A percentile compares a stretch with the other conserved stretches of the same genome.
Conservation (phyloP, 2,329 filamentous ascomycete species). For the Colletotrichum orchidophilum region DNA sequence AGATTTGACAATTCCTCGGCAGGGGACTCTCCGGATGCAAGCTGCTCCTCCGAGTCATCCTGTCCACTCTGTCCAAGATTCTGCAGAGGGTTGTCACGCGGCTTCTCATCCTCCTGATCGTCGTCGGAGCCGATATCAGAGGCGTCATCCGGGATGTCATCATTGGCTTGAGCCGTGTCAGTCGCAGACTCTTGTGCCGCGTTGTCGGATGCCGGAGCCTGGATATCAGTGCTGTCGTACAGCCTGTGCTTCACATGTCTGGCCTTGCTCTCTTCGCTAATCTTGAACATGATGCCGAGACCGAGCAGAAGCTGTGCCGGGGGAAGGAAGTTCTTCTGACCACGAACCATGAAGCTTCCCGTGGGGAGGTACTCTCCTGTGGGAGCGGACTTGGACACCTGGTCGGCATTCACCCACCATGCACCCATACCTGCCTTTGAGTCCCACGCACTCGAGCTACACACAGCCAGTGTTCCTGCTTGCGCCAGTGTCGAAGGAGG, state of each 20-base stretch:
- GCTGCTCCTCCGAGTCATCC: slow-evolving; percentile 41
- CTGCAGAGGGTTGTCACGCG: slow-evolving; percentile 51
- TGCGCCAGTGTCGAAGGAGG: slow-evolving; percentile 92
- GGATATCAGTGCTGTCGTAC: slow-evolving; percentile 28
- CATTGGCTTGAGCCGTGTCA: slow-evolving; percentile 39
- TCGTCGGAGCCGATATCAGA: slow-evolving; percentile 48
- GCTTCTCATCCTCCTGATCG: slow-evolving; percentile 40
- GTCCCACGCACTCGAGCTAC: slow-evolving; percentile 91
- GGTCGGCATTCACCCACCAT: slow-evolving; percentile 92
- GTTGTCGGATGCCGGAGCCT: slow-evolving; percentile 36
- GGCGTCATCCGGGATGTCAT: slow-evolving; percentile 43
- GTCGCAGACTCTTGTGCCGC: slow-evolving; percentile 17
- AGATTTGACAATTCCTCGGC: slow-evolving; percentile 27
- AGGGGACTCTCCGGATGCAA: slow-evolving; percentile 34
- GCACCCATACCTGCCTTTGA: slow-evolving; percentile 95
- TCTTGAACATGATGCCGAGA: slow-evolving; percentile 86
- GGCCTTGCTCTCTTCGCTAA: slow-evolving; percentile 86
- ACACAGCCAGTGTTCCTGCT: slow-evolving; percentile 85
- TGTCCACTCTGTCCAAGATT: slow-evolving; percentile 37
- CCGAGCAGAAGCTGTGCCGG: slow-evolving; percentile 89
- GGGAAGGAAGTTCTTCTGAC: slow-evolving; percentile 90
- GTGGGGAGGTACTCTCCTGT: slow-evolving; percentile 82
- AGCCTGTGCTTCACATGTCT: slow-evolving; percentile 80
- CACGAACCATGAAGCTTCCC: slow-evolving; percentile 83
- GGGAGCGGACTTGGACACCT: slow-evolving; percentile 86